phyloP scores from a whole-genome alignment of 768 basidiomycete genomes.

The Pholiota conissans region DNA sequence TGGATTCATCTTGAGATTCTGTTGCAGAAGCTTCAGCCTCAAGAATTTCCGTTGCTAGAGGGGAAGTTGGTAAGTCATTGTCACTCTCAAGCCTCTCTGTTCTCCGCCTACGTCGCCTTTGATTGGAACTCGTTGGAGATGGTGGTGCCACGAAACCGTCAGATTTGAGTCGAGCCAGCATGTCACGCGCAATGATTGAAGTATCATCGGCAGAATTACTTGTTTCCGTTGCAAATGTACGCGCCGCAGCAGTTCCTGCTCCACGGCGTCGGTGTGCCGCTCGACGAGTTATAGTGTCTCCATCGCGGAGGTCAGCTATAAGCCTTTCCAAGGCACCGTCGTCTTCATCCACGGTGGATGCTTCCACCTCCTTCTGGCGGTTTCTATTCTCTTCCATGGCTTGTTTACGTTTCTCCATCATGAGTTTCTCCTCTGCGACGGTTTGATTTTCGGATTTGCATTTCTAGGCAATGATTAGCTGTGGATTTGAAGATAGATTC shows the following conservation, averaged over 20 bases:
- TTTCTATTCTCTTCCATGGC: slow-evolving; percentile 63
- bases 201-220: slow-evolving; percentile 39
- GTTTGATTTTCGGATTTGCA: slow-evolving; percentile 81
- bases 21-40: slow-evolving; percentile 24
- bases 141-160: slow-evolving; percentile 61
- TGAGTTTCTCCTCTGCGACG: slow-evolving; percentile 67
- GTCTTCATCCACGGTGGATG: slow-evolving; percentile 45
- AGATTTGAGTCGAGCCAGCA: slow-evolving; percentile 74
- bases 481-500: not conserved
- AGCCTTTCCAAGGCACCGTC: slow-evolving; percentile 68
- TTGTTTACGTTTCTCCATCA: slow-evolving; percentile 68
- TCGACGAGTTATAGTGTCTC: slow-evolving; percentile 61
- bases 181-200: slow-evolving; percentile 66
- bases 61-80: slow-evolving; percentile 31
- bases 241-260: slow-evolving; percentile 29
- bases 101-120: slow-evolving; percentile 38
- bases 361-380: slow-evolving; percentile 49
- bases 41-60: slow-evolving; percentile 31
- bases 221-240: slow-evolving; percentile 35
- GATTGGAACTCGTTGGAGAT: slow-evolving; percentile 49
- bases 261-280: slow-evolving; percentile 50
- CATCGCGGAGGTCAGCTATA: slow-evolving; percentile 70
- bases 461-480: slow-evolving; percentile 55
- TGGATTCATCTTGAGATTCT: slow-evolving; percentile 1
- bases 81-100: slow-evolving; percentile 28